Base-by-base conservation (phyloP, 257 asterid species). In the Anisodus acutangulus region DNA sequence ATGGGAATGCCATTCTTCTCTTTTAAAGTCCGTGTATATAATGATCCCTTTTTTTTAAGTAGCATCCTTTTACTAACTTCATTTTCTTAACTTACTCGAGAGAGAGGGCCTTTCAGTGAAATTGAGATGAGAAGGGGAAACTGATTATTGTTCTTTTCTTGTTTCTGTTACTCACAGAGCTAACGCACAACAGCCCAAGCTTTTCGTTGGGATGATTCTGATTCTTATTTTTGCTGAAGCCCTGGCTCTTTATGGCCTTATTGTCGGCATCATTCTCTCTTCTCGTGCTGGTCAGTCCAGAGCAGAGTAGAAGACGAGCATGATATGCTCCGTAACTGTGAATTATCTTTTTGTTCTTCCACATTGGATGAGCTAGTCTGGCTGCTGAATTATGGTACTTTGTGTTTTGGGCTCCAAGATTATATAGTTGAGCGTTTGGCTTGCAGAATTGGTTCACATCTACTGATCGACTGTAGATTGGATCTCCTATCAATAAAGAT, bases 201-300 rank as follows among this genome's bases (percentile, higher is more conserved):
- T 91, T 76, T 91, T 91, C 64, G 93, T 91, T 5, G 93, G 93
- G 78, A 91, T 90, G 93, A 90, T 90, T 69, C 92, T 90, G 68
- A 90, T 90, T 85, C 92, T 90, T 84, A 90, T 90, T 85, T 89
- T 89, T 26, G 92, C 92, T 31, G 92, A 90, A 84, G 92, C 92
- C 67, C 72, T 90, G 89, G 93, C 93, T 82, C 93, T 90, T 74
- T 90, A 90, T 39, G 93, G 93, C 62, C 92, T 91, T 63, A 91
- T 91, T 81, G 93, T 91, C 31, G 93, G 93, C 81, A 91, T 91
- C 87, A 91, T 91, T 82, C 94, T 91, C 84, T 91, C 94, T 45
- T 91, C 94, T 79, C 94, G 94, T 26, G 94, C 94, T 78, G 94
- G 94, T 71, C 94, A 91, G 86, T 91, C 94, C 31, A 84, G 94